Evolutionary conservation across 495 filamentous ascomycete species (phyloP).

Genomic region (Clavariopsis aquatica): DNA sequence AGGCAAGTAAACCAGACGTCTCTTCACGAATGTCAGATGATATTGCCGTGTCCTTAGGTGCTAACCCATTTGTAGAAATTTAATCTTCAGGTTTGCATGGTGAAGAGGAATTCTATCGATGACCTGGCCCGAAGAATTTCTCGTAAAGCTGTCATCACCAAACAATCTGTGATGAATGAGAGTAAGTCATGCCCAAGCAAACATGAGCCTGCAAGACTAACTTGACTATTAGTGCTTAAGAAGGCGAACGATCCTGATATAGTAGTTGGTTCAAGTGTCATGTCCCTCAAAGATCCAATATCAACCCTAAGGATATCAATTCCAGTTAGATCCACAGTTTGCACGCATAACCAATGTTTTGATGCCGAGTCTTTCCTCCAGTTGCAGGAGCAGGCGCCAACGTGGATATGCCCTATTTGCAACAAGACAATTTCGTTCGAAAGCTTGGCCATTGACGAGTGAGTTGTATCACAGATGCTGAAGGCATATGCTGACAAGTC

Average conservation of each 20-base stretch:
- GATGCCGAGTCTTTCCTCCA: slow-evolving; percentile 93
- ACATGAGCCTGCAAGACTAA: neutral
- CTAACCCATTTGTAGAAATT: slow-evolving; percentile 61
- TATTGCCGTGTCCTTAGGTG: too few relatives aligned
- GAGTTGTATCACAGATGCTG: slow-evolving; percentile 42
- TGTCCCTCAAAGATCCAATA: slow-evolving; percentile 91
- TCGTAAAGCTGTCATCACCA: slow-evolving; percentile 68
- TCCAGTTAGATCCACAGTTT: slow-evolving; percentile 76
- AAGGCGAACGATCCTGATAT: slow-evolving; percentile 87
- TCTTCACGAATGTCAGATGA: slow-evolving; percentile 17
- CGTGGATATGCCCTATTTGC: slow-evolving; percentile 92
- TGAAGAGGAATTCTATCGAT: slow-evolving; percentile 68
- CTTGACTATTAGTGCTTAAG: slow-evolving; percentile 62
- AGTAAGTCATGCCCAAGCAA: slow-evolving; percentile 57
- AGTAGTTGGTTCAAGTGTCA: slow-evolving; percentile 76
- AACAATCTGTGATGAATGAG: slow-evolving; percentile 77
- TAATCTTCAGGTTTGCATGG: slow-evolving; percentile 71
- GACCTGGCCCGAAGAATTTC: slow-evolving; percentile 70
- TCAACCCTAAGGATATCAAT: slow-evolving; percentile 78
- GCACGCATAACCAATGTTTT: slow-evolving; percentile 92
- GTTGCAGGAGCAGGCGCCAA: slow-evolving; percentile 91
- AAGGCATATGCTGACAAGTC: neutral
- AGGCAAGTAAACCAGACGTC: slow-evolving; percentile 54
- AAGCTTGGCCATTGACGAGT: slow-evolving; percentile 83
- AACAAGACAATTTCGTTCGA: slow-evolving; percentile 80